A percentile compares a stretch with the other conserved stretches of the same genome.
Conservation (phyloP, 805 yeast genomes). For the Wickerhamiella brachini region DNA sequence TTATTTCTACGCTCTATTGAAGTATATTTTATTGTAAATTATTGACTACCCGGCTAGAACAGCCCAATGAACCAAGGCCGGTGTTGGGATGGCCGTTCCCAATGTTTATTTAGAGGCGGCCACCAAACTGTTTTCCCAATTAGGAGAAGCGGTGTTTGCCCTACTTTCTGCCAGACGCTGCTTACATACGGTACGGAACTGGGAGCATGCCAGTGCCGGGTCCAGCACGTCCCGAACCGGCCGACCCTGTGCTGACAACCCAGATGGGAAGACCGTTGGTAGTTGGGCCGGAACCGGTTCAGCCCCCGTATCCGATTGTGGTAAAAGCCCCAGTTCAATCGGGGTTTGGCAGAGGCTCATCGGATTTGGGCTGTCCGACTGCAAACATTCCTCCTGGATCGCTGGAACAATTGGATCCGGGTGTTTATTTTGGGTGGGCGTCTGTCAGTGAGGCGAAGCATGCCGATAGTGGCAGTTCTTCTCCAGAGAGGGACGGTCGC, state of each 20-base stretch:
- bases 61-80: no score
- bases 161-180: no score
- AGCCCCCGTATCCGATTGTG: slow-evolving; percentile 26
- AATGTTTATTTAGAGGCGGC: not conserved
- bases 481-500: slow-evolving; percentile 5
- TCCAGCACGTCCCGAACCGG: not conserved
- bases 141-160: not conserved
- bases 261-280: slow-evolving; percentile 17
- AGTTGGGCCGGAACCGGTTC: slow-evolving; percentile 23
- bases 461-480: slow-evolving; percentile 10
- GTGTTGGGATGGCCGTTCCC: not conserved
- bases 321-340: slow-evolving; percentile 36
- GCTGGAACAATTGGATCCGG: slow-evolving; percentile 40
- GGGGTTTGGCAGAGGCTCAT: slow-evolving; percentile 93
- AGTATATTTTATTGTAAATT: no score
- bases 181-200: no score
- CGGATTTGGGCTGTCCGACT: slow-evolving; percentile 90
- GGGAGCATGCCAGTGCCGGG: no score
- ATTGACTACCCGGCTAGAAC: no score
- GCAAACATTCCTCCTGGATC: slow-evolving; percentile 65
- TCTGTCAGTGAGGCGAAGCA: slow-evolving; percentile 18
- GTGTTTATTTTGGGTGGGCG: slow-evolving; percentile 84
- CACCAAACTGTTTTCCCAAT: not conserved
- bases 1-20: no score
- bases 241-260: not conserved